A percentile compares a stretch with the other conserved stretches of the same genome.
phyloP scores from a whole-genome alignment of 2,329 filamentous ascomycete genomes.

The Huntiella omanensis region DNA sequence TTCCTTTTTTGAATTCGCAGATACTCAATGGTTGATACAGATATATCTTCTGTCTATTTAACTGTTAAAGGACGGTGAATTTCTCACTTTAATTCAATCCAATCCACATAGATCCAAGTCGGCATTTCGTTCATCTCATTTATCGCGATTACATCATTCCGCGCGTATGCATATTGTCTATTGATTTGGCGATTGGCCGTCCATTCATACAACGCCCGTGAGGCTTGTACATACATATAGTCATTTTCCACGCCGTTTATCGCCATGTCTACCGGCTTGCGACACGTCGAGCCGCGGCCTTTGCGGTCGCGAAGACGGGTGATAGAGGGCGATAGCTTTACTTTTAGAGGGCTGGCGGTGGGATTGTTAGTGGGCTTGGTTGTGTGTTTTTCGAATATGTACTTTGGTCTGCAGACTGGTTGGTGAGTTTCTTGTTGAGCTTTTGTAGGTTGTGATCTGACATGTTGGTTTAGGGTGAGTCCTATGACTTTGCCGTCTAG shows the following conservation, averaged over 20 bases:
- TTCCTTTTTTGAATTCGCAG: too few species aligned
- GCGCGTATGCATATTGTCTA: too few species aligned
- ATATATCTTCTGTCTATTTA: too few species aligned
- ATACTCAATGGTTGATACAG: too few species aligned
- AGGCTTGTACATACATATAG: too few species aligned
- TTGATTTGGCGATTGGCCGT: too few species aligned
- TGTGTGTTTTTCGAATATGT: constrained; percentile 95
- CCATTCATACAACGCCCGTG: too few species aligned
- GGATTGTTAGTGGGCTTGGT: constrained; percentile 72
- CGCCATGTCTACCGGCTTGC: background rate
- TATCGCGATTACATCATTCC: too few species aligned
- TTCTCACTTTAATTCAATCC: too few species aligned
- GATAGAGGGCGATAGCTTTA: constrained; percentile 53
- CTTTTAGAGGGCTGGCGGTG: constrained; percentile 57
- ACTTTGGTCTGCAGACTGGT: constrained; percentile 84
- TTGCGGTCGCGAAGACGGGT: background rate
- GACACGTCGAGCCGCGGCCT: background rate
- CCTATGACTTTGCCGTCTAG: constrained; percentile 96
- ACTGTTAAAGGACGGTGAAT: too few species aligned
- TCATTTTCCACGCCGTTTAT: background rate
- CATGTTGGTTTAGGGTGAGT: constrained; percentile 23
- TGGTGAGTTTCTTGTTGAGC: constrained; percentile 18
- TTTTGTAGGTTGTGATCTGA: background rate
- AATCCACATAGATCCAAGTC: too few species aligned
- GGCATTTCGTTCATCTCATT: too few species aligned